Conservation (phyloP, 2,329 filamentous ascomycete genomes). For the Fusarium domesticum region DNA sequence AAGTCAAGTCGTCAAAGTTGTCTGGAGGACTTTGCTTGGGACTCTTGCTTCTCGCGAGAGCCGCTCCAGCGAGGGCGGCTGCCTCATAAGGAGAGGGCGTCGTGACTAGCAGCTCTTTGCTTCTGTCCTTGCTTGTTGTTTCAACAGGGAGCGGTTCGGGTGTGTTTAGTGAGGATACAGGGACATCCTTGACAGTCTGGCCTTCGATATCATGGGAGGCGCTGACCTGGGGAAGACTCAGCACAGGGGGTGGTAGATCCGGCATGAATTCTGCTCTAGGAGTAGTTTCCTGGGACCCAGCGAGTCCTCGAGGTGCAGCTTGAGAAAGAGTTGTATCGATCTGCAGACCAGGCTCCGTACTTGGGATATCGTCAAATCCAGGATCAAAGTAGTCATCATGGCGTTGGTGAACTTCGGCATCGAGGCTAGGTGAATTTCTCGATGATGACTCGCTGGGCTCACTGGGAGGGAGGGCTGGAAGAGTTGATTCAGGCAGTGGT, state of each 20-base stretch:
- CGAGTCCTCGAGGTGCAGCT: constrained; percentile 38
- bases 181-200: background rate
- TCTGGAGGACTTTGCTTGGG: constrained; percentile 17
- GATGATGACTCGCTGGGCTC: constrained; percentile 42
- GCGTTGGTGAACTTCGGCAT: constrained; percentile 27
- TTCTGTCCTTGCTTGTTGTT: constrained; percentile 42
- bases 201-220: constrained; percentile 1
- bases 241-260: constrained; percentile 23
- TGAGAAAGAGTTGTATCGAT: constrained; percentile 40
- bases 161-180: constrained; percentile 12
- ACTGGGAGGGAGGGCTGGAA: constrained; percentile 51
- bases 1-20: constrained; percentile 32
- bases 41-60: constrained; percentile 22
- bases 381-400: constrained; percentile 30
- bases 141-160: constrained; percentile 41
- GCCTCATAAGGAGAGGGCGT: constrained; percentile 36
- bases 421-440: constrained; percentile 35
- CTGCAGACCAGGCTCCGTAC: constrained; percentile 32
- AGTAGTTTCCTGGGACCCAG: constrained; percentile 65
- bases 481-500: constrained; percentile 34
- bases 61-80: constrained; percentile 26
- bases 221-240: constrained; percentile 1
- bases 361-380: constrained; percentile 15
- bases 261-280: constrained; percentile 56
- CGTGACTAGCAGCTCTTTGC: constrained; percentile 41